Percentiles rank a stretch among this genome's conserved stretches.
Conservation (phyloP, 1,284 basidiomycete genomes). For the Marasmius sp. region DNA sequence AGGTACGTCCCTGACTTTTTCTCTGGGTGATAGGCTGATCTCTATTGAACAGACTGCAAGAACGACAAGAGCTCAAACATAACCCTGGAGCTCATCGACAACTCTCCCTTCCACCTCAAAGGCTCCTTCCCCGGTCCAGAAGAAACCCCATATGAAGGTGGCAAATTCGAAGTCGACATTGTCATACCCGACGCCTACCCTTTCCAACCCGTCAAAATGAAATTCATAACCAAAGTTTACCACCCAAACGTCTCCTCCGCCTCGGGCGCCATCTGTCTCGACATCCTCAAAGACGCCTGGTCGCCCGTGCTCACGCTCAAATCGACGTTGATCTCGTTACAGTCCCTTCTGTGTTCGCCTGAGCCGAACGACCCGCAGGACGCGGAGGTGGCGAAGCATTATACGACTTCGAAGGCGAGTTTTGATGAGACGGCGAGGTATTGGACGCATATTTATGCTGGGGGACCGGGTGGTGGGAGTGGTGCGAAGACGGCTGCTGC, state of each 20-base stretch:
- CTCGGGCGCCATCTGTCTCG: conserved; percentile 83
- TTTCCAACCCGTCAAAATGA: conserved; percentile 98
- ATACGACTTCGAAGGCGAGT: conserved; percentile 80
- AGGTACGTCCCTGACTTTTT: conserved; percentile 46
- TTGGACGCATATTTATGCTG: conserved; percentile 91
- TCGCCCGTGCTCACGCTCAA: conserved; percentile 94
- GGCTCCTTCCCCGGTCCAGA: conserved; percentile 92
- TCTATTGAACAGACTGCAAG: conserved; percentile 76
- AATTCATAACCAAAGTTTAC: conserved; percentile 95
- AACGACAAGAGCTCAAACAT: conserved; percentile 89
- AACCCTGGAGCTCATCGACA: conserved; percentile 82
- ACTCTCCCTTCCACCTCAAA: conserved; percentile 85
- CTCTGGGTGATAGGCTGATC: not conserved
- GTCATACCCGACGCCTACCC: conserved; percentile 94
- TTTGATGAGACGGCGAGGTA: conserved; percentile 94
- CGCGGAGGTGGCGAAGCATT: conserved; percentile 97
- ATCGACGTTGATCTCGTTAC: conserved; percentile 94
- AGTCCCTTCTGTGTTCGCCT: conserved; percentile 93
- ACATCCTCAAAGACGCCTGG: conserved; percentile 91
- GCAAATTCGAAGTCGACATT: conserved; percentile 93
- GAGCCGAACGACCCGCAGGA: conserved; percentile 98
- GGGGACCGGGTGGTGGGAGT: conserved; percentile 55
- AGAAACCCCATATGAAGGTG: conserved; percentile 93
- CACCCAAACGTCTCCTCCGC: conserved; percentile 97
- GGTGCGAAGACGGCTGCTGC: conserved; percentile 28